Base-by-base conservation (phyloP, 2,329 filamentous ascomycete species). In the Fonsecaea nubica region DNA sequence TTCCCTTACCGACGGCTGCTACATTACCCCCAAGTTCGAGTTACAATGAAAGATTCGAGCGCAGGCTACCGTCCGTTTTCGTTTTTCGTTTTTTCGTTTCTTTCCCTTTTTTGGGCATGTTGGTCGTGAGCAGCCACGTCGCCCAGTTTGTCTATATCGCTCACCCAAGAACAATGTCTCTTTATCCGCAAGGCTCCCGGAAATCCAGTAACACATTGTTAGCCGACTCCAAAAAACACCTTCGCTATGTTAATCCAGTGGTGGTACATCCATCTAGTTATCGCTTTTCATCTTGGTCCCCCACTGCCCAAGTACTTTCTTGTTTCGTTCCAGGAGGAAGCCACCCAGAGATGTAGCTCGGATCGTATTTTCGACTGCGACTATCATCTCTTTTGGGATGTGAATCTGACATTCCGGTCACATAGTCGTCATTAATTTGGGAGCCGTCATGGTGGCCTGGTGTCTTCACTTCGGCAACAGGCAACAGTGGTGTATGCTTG, bases 291-390 rank as follows among this genome's bases (percentile, higher is more conserved):
- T 25, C 71, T 59, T 77, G 76, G 72, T 87, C 85, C 62, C 77
- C 79, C 9, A n/a, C 30, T 10, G 60, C 52, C 93, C 93, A 97
- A 1, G 92, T 96, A 59, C 92, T 90, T 76, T 96, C 91, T 77
- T 94, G 91, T 75, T 88, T 93, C 1, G 92, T 96, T 7, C 92
- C 92, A 0, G 90, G 89, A 18, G 90, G 86, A 65, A 96, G 80
- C 87, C 91, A 94, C 30, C 78, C 77, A 42, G 65, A 60, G 52
- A 52, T 45, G 18, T 63, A 62, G 53, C 32, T 58, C 25, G 62
- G 33, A 18, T 65, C 64, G 33, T 58, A 25, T 33, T 58, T 53
- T 25, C 68, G 66, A 61, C 35, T 32, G 18, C 82, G 81, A 70
- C 84, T 79, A 58, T 79, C 78, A 68, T 80, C 78, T 64, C 80